These are phyloP conservation scores for Colletotrichum simmondsii DNA, from an alignment of 2,329 filamentous ascomycete species.

Conservation along the genomic window DNA sequence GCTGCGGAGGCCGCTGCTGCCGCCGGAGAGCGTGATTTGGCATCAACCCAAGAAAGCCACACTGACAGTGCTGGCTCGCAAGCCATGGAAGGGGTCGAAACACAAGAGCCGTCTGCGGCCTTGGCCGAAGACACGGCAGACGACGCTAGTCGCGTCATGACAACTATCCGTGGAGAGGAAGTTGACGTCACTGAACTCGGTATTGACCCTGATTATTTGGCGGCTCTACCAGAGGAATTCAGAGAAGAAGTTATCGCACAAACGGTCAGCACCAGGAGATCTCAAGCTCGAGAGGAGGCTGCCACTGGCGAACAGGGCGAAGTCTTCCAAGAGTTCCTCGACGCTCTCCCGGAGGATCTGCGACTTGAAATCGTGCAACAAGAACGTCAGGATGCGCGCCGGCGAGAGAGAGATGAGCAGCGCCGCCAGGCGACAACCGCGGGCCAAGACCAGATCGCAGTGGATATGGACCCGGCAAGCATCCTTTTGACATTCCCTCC, in stretches of 20 bases:
- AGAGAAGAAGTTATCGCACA: conserved; percentile 95
- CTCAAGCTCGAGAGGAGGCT: conserved; percentile 76
- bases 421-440: conserved; percentile 72
- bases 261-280: conserved; percentile 84
- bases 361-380: conserved; percentile 91
- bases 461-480: conserved; percentile 92
- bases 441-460: conserved; percentile 59
- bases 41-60: conserved; percentile 37
- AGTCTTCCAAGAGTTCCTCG: conserved; percentile 92
- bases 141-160: conserved; percentile 71
- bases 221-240: conserved; percentile 96
- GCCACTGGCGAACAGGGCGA: conserved; percentile 81
- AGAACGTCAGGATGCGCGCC: conserved; percentile 88
- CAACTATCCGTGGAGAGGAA: conserved; percentile 85
- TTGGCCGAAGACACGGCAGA: conserved; percentile 44
- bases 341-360: conserved; percentile 90
- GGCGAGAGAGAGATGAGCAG: conserved; percentile 84
- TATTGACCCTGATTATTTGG: conserved; percentile 93
- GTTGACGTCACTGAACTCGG: conserved; percentile 94
- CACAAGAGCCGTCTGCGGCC: conserved; percentile 49
- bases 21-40: conserved; percentile 44
- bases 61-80: conserved; percentile 50
- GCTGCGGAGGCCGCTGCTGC: conserved; percentile 66
- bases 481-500: conserved; percentile 93
- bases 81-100: conserved; percentile 83